Percentiles rank a stretch among this genome's conserved stretches.
Conservation (phyloP, 2,329 filamentous ascomycete genomes). For the Fusarium tricinctum region DNA sequence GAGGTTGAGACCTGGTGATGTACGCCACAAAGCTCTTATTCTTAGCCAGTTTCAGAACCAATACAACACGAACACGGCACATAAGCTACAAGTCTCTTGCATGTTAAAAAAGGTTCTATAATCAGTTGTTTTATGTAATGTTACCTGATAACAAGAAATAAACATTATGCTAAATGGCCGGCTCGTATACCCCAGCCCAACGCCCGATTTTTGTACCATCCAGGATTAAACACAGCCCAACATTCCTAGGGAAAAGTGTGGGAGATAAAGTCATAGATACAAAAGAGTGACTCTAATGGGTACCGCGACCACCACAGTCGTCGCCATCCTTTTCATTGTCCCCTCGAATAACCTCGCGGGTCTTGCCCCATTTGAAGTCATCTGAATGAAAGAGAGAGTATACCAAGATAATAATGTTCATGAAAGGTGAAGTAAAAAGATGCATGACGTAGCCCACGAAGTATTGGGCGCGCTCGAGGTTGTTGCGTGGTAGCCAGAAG, state of each 20-base stretch:
- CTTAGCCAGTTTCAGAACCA: background rate
- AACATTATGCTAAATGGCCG: constrained; percentile 26
- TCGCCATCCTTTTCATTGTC: constrained; percentile 48
- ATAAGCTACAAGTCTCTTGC: background rate
- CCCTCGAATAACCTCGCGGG: constrained; percentile 55
- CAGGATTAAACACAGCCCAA: background rate
- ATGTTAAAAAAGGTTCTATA: background rate
- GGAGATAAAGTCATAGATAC: constrained; percentile 1
- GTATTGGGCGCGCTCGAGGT: constrained; percentile 56
- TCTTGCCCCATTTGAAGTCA: constrained; percentile 64
- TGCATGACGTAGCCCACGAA: constrained; percentile 58
- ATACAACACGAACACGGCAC: background rate
- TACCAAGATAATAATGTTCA: constrained; percentile 59
- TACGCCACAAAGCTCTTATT: background rate
- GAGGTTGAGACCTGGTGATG: background rate
- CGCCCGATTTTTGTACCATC: background rate
- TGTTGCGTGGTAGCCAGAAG: constrained; percentile 59
- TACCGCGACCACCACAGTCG: constrained; percentile 45
- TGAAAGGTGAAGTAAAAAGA: constrained; percentile 56
- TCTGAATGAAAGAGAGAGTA: constrained; percentile 61
- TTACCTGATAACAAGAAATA: constrained; percentile 7
- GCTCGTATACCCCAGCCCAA: constrained; percentile 20
- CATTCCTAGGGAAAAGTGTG: background rate
- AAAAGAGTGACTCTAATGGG: constrained; percentile 32
- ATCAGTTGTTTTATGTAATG: background rate